These are phyloP conservation scores for Dryas octopetala DNA, from an alignment of 306 rosid species.

Conservation along the genomic window DNA sequence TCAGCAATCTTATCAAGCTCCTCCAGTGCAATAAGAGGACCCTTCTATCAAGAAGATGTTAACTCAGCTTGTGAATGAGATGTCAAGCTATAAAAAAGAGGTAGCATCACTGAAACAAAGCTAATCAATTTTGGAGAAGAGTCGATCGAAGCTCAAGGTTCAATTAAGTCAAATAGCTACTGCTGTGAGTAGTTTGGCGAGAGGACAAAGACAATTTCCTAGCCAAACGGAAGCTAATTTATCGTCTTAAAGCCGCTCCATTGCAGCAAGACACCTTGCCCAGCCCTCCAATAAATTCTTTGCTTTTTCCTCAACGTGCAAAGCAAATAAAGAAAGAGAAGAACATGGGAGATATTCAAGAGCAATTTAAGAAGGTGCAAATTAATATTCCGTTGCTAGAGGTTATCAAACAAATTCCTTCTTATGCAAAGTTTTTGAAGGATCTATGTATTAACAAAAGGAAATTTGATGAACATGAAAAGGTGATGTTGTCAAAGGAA, in stretches of 20 bases:
- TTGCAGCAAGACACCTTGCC: too few relatives aligned
- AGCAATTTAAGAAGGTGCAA: neutral
- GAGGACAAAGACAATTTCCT: neutral
- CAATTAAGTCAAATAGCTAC: neutral
- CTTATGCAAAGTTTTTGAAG: neutral
- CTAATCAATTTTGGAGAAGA: neutral
- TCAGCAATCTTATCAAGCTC: too few relatives aligned
- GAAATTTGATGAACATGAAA: neutral
- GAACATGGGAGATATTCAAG: too few relatives aligned
- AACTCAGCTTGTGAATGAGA: fast-evolving
- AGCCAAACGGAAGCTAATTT: neutral
- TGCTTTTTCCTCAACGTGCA: too few relatives aligned
- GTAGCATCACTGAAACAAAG: neutral
- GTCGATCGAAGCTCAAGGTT: neutral
- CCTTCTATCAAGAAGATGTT: too few relatives aligned
- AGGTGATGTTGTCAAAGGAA: neutral
- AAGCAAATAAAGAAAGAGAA: too few relatives aligned
- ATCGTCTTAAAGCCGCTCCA: too few relatives aligned
- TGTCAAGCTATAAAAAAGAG: neutral
- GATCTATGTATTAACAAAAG: neutral
- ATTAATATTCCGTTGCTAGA: neutral
- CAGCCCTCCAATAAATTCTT: too few relatives aligned
- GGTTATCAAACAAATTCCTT: neutral
- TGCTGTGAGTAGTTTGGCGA: neutral
- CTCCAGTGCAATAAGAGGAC: too few relatives aligned